phyloP scores from a whole-genome alignment of 2,329 filamentous ascomycete species.

The Pezicula neosporulosa region DNA sequence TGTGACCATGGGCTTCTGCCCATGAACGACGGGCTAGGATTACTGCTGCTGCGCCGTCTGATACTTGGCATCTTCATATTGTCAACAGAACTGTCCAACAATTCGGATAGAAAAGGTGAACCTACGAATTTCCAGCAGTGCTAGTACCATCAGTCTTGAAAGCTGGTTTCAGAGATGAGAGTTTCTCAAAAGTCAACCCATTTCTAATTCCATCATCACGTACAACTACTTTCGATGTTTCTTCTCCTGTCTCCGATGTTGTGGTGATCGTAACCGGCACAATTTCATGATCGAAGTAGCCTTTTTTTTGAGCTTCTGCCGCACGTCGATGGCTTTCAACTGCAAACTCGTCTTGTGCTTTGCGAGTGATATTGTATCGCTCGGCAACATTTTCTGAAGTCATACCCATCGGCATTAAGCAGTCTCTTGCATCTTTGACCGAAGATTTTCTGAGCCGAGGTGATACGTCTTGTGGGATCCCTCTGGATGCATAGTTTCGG shows the following conservation, averaged over 20 bases:
- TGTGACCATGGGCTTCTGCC: slow-evolving; percentile 55
- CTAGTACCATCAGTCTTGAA: slow-evolving; percentile 56
- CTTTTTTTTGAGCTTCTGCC: slow-evolving; percentile 52
- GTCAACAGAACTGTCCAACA: not conserved
- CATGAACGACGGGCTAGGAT: slow-evolving; percentile 62
- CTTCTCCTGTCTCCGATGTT: slow-evolving; percentile 29
- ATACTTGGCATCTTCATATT: slow-evolving; percentile 48
- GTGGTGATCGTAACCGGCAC: slow-evolving; percentile 52
- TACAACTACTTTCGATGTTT: slow-evolving; percentile 45
- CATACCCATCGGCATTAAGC: slow-evolving; percentile 67
- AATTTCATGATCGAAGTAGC: slow-evolving; percentile 60
- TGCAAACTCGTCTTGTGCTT: slow-evolving; percentile 62
- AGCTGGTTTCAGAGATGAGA: slow-evolving; percentile 59
- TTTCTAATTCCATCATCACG: slow-evolving; percentile 63
- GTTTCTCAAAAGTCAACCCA: slow-evolving; percentile 53
- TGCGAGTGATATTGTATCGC: slow-evolving; percentile 54
- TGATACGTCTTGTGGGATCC: slow-evolving; percentile 63
- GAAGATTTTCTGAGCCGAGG: slow-evolving; percentile 48
- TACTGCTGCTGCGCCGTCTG: slow-evolving; percentile 60
- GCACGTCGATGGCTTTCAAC: slow-evolving; percentile 57
- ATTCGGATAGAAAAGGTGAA: not conserved
- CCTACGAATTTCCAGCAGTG: slow-evolving; percentile 56
- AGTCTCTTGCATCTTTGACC: slow-evolving; percentile 57
- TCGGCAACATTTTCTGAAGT: slow-evolving; percentile 65
- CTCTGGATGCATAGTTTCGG: slow-evolving; percentile 59